These are phyloP conservation scores for Metschnikowia peoriensis DNA, from an alignment of 805 yeast species.

Conservation along the genomic window DNA sequence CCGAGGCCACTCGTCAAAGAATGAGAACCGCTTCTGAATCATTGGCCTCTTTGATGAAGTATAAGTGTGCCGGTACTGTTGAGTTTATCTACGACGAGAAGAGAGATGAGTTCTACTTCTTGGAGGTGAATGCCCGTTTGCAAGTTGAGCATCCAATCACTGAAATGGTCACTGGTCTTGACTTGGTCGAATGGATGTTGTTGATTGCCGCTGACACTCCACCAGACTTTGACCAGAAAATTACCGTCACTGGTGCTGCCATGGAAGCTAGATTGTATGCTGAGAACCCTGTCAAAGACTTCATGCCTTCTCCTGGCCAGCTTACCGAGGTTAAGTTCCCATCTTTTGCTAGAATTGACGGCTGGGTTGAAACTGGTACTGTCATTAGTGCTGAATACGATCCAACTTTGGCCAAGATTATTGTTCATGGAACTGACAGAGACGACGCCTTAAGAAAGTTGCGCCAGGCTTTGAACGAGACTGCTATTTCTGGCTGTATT, in stretches of 20 bases:
- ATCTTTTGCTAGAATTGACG: slow-evolving; percentile 86
- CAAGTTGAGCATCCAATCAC: slow-evolving; percentile 99
- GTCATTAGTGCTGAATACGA: slow-evolving; percentile 89
- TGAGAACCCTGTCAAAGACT: slow-evolving; percentile 93
- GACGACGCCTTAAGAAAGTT: slow-evolving; percentile 77
- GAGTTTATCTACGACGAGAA: slow-evolving; percentile 88
- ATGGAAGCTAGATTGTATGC: slow-evolving; percentile 98
- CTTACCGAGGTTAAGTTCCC: slow-evolving; percentile 85
- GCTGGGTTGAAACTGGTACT: slow-evolving; percentile 92
- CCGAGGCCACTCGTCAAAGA: slow-evolving; percentile 67
- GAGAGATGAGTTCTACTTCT: slow-evolving; percentile 87
- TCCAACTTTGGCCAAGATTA: slow-evolving; percentile 94
- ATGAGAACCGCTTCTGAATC: slow-evolving; percentile 86
- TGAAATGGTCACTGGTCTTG: slow-evolving; percentile 91
- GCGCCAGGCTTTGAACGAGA: slow-evolving; percentile 79
- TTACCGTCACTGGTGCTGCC: slow-evolving; percentile 76
- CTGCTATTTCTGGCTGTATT: slow-evolving; percentile 83
- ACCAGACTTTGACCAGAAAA: slow-evolving; percentile 65
- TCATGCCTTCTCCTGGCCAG: slow-evolving; percentile 96
- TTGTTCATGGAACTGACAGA: slow-evolving; percentile 90
- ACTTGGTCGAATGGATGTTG: slow-evolving; percentile 96
- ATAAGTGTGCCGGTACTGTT: slow-evolving; percentile 97
- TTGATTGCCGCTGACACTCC: slow-evolving; percentile 86
- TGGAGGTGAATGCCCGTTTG: slow-evolving; percentile 94
- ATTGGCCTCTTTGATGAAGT: slow-evolving; percentile 76